Conservation (phyloP, 345 rosid genomes). For the Hirschfeldia incana region DNA sequence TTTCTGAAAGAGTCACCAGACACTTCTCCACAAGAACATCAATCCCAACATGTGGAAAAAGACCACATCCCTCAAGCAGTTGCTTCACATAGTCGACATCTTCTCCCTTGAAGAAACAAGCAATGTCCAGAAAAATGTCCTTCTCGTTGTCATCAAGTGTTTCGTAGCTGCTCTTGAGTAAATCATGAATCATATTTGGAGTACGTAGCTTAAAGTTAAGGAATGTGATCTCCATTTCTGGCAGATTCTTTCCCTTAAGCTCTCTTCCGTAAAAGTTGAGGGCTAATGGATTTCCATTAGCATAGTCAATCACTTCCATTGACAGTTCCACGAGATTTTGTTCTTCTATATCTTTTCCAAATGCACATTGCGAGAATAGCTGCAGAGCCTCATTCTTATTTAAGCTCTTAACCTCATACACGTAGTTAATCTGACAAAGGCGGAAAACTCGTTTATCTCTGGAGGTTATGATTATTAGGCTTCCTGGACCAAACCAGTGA, state of each 20-base stretch:
- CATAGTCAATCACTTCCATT: background rate
- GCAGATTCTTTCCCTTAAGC: background rate
- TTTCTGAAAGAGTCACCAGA: slow-evolving; percentile 10
- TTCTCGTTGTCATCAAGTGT: background rate
- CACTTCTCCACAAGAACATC: slow-evolving; percentile 36
- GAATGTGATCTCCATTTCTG: background rate
- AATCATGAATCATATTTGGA: background rate
- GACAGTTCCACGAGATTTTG: background rate
- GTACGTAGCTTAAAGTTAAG: background rate
- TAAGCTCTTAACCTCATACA: slow-evolving; percentile 5
- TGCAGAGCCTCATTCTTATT: background rate
- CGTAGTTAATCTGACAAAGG: background rate
- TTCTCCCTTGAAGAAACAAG: slow-evolving; percentile 23
- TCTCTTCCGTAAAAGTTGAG: background rate
- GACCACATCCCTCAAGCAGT: slow-evolving; percentile 31
- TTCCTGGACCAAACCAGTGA: slow-evolving; percentile 20
- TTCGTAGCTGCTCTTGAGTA: slow-evolving; percentile 19
- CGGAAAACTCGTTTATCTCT: slow-evolving; percentile 9
- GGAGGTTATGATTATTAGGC: slow-evolving; percentile 24
- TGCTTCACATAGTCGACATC: slow-evolving; percentile 2
- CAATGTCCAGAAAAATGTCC: slow-evolving; percentile 22
- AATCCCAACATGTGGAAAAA: slow-evolving; percentile 25
- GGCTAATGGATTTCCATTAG: slow-evolving; percentile 37
- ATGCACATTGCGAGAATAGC: background rate
- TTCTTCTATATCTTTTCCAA: background rate